These are phyloP conservation scores for Phlyctochytrium planicorne DNA, from an alignment of 192 early-diverging fungal species.

Conservation along the genomic window DNA sequence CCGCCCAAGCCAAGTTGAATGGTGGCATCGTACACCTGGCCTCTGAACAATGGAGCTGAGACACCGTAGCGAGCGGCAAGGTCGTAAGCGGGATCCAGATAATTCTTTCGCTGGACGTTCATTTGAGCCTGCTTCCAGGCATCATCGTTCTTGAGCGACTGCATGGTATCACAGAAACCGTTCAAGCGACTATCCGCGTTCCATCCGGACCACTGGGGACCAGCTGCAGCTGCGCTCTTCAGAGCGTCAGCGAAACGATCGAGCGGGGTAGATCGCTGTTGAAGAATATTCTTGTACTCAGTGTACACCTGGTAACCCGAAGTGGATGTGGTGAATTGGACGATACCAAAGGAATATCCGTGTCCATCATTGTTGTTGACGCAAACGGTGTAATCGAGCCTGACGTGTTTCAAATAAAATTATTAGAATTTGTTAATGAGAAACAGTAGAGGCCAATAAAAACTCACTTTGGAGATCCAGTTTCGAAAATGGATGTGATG, in stretches of 20 bases:
- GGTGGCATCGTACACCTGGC: constrained; percentile 2
- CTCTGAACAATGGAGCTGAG: not conserved
- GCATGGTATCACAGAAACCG: not conserved
- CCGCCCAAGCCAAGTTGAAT: not conserved
- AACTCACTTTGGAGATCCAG: not conserved
- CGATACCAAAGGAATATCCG: not conserved
- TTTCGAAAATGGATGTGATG: constrained; percentile 1
- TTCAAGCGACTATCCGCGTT: not conserved
- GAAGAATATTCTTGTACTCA: constrained; percentile 1
- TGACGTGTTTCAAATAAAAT: too few species aligned
- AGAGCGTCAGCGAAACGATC: not conserved
- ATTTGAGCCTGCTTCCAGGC: not conserved
- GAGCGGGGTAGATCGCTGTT: not conserved
- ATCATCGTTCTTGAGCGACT: not conserved
- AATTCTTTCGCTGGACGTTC: not conserved
- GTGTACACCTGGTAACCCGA: not conserved
- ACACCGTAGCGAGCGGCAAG: not conserved
- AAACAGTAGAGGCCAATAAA: too few species aligned
- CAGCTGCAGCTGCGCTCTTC: not conserved
- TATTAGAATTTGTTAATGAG: too few species aligned
- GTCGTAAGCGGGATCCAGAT: not conserved
- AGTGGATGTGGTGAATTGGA: constrained; percentile 3
- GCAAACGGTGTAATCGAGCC: not conserved
- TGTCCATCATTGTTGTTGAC: constrained; percentile 1
- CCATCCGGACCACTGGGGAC: not conserved